These are phyloP conservation scores for Sphenostylis stenocarpa DNA, from an alignment of 306 rosid genomes.

Conservation along the genomic window DNA sequence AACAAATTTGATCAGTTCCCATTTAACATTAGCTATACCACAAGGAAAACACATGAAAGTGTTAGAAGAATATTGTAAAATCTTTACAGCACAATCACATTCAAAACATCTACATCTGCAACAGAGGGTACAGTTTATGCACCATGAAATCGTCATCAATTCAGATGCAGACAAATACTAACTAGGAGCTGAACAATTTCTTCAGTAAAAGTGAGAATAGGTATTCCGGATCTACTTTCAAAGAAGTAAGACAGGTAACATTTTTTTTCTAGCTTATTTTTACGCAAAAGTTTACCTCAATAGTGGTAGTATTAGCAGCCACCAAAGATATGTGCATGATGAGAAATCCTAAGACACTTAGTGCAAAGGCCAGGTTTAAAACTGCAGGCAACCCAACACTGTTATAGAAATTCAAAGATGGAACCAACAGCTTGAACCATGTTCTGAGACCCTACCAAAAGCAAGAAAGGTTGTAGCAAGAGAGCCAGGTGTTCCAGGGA, in stretches of 20 bases:
- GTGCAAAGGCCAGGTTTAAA: conserved; percentile 88
- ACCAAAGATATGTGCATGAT: conserved; percentile 94
- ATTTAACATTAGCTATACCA: conserved; percentile 8
- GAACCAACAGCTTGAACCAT: conserved; percentile 17
- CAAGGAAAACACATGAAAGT: conserved; percentile 1
- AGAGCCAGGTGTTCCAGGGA: conserved; percentile 93
- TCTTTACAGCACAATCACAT: not conserved
- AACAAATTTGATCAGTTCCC: conserved; percentile 35
- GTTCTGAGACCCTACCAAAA: conserved; percentile 61
- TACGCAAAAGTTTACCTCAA: conserved; percentile 63
- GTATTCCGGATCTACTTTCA: not conserved
- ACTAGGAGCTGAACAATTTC: not conserved
- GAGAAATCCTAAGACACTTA: conserved; percentile 94
- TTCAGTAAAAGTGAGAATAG: not conserved
- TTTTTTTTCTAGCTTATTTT: not conserved
- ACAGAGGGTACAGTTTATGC: not conserved
- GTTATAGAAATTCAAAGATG: conserved; percentile 32
- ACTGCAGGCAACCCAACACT: conserved; percentile 51
- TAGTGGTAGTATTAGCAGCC: conserved; percentile 86
- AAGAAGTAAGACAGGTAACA: not conserved
- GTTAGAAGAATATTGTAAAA: not conserved
- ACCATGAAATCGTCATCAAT: conserved; percentile 2
- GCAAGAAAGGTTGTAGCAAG: conserved; percentile 99
- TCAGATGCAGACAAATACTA: conserved; percentile 16
- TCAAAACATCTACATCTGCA: not conserved